phyloP scores from a whole-genome alignment of 768 basidiomycete genomes.

The Trametes coccinea region DNA sequence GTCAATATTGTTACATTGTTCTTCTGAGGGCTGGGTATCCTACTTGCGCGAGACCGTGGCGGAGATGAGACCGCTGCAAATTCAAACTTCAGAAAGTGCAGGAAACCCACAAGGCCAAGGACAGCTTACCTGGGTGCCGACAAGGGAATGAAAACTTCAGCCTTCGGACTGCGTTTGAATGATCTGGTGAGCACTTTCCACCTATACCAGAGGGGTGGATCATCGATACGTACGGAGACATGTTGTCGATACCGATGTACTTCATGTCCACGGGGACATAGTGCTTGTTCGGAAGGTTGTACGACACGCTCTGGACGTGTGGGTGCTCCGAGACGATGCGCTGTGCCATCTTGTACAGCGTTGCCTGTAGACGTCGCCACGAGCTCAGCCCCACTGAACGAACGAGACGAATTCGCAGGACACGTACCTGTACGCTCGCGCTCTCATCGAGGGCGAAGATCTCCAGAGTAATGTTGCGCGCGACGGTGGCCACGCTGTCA shows the following conservation, averaged over 20 bases:
- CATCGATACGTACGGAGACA: slow-evolving; percentile 50
- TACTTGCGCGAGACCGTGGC: slow-evolving; percentile 47
- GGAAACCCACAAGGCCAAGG: neutral
- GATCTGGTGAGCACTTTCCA: neutral
- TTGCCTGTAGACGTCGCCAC: slow-evolving; percentile 58
- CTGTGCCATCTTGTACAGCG: slow-evolving; percentile 86
- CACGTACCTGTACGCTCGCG: slow-evolving; percentile 81
- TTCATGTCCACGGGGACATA: slow-evolving; percentile 87
- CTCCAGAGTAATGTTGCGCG: slow-evolving; percentile 69
- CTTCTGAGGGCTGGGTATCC: too few species aligned
- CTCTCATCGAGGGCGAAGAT: slow-evolving; percentile 87
- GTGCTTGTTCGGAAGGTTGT: slow-evolving; percentile 90
- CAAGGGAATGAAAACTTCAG: slow-evolving; percentile 87
- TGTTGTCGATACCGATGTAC: slow-evolving; percentile 71
- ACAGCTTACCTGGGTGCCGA: slow-evolving; percentile 76
- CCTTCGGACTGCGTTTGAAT: slow-evolving; percentile 50
- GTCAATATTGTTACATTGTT: too few species aligned
- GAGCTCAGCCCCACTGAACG: neutral
- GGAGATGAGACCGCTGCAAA: slow-evolving; percentile 56
- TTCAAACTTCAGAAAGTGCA: neutral
- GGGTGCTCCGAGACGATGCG: slow-evolving; percentile 67
- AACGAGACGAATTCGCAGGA: neutral
- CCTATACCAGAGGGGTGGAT: neutral
- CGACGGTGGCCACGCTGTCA: slow-evolving; percentile 49
- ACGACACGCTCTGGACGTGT: slow-evolving; percentile 60